A percentile compares a stretch with the other conserved stretches of the same genome.
Evolutionary conservation across 2,329 filamentous ascomycete genomes (phyloP).

Genomic region (Capronia americana): DNA sequence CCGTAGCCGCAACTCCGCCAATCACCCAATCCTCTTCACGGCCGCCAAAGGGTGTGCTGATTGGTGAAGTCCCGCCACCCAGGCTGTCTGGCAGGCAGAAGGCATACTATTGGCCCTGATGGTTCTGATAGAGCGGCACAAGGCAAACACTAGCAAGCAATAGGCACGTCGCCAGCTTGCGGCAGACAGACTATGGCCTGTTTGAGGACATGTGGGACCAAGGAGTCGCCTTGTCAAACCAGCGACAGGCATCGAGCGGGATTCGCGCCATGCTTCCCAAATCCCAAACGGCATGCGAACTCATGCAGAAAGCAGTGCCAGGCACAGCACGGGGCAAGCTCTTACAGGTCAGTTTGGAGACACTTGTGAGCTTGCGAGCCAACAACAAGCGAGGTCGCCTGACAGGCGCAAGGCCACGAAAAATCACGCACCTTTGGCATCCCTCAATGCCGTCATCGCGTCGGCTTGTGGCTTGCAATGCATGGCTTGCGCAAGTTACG

Average conservation of each 20-base stretch:
- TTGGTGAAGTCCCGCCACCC: slow-evolving; percentile 8
- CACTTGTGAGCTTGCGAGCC: slow-evolving; percentile 12
- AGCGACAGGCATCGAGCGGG: slow-evolving; percentile 3
- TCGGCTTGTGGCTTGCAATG: slow-evolving; percentile 2
- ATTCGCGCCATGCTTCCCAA: slow-evolving; percentile 9
- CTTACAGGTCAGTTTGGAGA: slow-evolving; percentile 11
- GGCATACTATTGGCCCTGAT: slow-evolving; percentile 12
- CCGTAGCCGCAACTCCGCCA: slow-evolving; percentile 16
- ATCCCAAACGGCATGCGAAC: slow-evolving; percentile 21
- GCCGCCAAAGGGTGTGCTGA: slow-evolving; percentile 4
- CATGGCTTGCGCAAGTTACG: slow-evolving; percentile 26
- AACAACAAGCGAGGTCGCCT: slow-evolving; percentile 21
- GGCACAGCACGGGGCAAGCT: slow-evolving; percentile 16
- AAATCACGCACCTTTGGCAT: slow-evolving; percentile 31
- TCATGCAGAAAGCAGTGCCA: slow-evolving; percentile 21
- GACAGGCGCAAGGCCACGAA: slow-evolving; percentile 17
- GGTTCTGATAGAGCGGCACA: background rate
- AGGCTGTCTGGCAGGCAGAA: slow-evolving; percentile 1
- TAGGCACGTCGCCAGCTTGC: slow-evolving; percentile 15
- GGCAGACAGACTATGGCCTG: slow-evolving; percentile 8
- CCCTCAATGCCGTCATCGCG: slow-evolving; percentile 31
- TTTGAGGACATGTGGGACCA: slow-evolving; percentile 11
- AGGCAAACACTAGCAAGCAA: slow-evolving; percentile 20
- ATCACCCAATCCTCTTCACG: slow-evolving; percentile 14
- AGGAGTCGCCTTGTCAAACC: slow-evolving; percentile 7